These are phyloP conservation scores for Pythium dissotocum DNA, from an alignment of 352 stramenopile species.

Conservation along the genomic window DNA sequence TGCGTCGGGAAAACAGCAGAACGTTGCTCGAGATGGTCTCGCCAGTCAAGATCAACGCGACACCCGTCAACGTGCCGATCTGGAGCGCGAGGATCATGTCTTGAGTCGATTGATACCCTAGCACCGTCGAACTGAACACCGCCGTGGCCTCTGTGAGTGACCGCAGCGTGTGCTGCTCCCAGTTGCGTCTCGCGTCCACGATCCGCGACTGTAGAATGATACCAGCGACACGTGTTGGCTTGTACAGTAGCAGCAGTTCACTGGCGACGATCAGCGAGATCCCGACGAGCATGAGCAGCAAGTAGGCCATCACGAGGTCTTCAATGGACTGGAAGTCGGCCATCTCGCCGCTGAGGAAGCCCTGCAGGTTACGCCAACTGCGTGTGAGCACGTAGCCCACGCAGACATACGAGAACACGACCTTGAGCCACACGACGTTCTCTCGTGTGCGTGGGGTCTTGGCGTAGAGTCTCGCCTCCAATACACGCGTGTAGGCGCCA, in stretches of 20 bases:
- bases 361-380: constrained; percentile 43
- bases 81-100: constrained; percentile 75
- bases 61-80: constrained; percentile 63
- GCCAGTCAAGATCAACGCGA: constrained; percentile 53
- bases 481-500: constrained; percentile 50
- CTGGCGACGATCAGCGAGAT: constrained; percentile 77
- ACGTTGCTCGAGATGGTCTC: constrained; percentile 45
- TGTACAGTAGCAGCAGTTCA: constrained; percentile 72
- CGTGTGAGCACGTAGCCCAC: constrained; percentile 69
- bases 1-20: constrained; percentile 30
- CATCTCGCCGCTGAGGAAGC: constrained; percentile 43
- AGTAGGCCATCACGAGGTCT: constrained; percentile 66
- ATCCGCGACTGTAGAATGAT: constrained; percentile 74
- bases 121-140: constrained; percentile 53
- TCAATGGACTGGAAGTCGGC: constrained; percentile 44
- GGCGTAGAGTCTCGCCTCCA: constrained; percentile 45
- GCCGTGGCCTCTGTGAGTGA: constrained; percentile 63
- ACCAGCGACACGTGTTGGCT: constrained; percentile 53
- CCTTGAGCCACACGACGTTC: constrained; percentile 68
- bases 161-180: constrained; percentile 54
- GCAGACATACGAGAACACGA: constrained; percentile 59
- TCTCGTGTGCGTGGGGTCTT: constrained; percentile 36
- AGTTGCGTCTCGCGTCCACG: constrained; percentile 66
- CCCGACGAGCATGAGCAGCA: constrained; percentile 73
- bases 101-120: constrained; percentile 55